Percentiles rank a stretch among this genome's conserved stretches.
These are phyloP conservation scores for Neofusicoccum kwambonambiense DNA, from an alignment of 2,329 filamentous ascomycete genomes.

Conservation along the genomic window DNA sequence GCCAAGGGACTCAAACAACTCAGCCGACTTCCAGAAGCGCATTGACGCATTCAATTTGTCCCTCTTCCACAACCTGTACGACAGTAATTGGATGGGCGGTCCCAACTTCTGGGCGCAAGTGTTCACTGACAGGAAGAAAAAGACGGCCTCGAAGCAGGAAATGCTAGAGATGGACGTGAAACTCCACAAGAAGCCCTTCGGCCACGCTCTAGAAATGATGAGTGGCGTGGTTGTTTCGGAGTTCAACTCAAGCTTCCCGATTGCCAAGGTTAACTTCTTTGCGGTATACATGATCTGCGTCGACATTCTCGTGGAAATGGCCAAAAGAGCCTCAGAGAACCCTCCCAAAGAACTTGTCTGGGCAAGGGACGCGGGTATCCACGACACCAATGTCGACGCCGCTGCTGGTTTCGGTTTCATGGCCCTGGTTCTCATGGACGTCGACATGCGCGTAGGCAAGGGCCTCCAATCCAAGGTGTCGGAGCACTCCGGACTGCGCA, in stretches of 20 bases:
- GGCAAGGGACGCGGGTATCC: not conserved
- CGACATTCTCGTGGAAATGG: not conserved
- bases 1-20: not conserved
- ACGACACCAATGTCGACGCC: not conserved
- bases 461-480: not conserved
- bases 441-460: not conserved
- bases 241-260: not conserved
- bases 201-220: conserved; percentile 1
- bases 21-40: conserved; percentile 4
- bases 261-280: conserved; percentile 1
- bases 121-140: not conserved
- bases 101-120: not conserved
- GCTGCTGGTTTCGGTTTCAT: conserved; percentile 2
- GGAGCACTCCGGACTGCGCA: not conserved
- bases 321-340: not conserved
- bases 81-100: not conserved
- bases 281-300: conserved; percentile 1
- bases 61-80: not conserved
- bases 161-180: not conserved
- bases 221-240: not conserved
- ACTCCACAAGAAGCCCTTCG: not conserved
- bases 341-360: not conserved
- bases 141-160: conserved; percentile 3
- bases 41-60: conserved; percentile 2
- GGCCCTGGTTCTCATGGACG: not conserved